Conservation (phyloP, 345 rosid genomes). For the Anastatica hierochuntica region DNA sequence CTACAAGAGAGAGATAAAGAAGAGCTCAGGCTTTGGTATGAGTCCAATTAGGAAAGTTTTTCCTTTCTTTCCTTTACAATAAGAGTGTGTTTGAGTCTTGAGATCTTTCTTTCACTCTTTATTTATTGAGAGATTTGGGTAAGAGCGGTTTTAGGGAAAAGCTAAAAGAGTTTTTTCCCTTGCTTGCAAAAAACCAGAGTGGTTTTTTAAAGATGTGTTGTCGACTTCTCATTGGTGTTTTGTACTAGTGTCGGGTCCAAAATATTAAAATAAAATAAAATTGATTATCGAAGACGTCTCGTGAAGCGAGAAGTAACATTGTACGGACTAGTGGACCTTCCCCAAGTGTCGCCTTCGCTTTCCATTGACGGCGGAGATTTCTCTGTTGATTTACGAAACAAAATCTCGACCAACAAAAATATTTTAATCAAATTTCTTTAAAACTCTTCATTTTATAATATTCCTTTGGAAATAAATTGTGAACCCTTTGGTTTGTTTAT, state of each 20-base stretch:
- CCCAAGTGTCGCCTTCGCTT: slow-evolving; percentile 35
- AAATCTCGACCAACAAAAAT: slow-evolving; percentile 24
- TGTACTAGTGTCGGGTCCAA: slow-evolving; percentile 17
- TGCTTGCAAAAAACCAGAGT: slow-evolving; percentile 9
- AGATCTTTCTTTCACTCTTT: slow-evolving; percentile 14
- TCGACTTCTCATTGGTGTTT: slow-evolving; percentile 26
- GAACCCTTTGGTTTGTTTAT: slow-evolving; percentile 8
- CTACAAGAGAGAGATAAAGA: slow-evolving; percentile 23
- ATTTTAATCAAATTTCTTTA: neutral
- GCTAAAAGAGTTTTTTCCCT: slow-evolving; percentile 8
- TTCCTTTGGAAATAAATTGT: slow-evolving; percentile 5
- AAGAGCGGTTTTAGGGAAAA: slow-evolving; percentile 31
- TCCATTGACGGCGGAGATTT: slow-evolving; percentile 37
- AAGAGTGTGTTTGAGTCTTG: slow-evolving; percentile 20
- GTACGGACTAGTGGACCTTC: slow-evolving; percentile 29
- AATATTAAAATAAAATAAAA: neutral
- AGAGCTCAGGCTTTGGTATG: slow-evolving; percentile 25
- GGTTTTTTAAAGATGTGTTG: slow-evolving; percentile 17
- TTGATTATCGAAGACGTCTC: slow-evolving; percentile 18
- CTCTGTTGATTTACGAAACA: slow-evolving; percentile 11
- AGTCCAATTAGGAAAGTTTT: slow-evolving; percentile 29
- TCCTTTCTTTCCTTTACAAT: slow-evolving; percentile 12
- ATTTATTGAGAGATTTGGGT: slow-evolving; percentile 28
- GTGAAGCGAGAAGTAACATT: slow-evolving; percentile 24
- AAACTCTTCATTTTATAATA: neutral